Base-by-base conservation (phyloP, 2,329 filamentous ascomycete genomes). In the Fusarium chuoi region DNA sequence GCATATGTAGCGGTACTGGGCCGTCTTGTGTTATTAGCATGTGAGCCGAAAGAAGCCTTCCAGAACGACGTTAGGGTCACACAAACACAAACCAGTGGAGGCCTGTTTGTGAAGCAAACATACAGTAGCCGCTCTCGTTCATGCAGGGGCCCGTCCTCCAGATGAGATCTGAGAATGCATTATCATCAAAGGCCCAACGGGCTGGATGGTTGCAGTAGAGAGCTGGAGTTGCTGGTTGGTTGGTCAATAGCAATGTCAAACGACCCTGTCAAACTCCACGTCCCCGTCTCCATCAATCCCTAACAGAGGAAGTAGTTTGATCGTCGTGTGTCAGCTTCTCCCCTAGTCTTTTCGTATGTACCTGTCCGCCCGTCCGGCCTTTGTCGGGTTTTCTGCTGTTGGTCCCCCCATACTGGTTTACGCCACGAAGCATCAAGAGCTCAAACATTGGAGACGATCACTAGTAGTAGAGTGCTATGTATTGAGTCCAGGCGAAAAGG, bases 21-120 rank as follows among this genome's bases (percentile, higher is more conserved):
- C 35, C 24, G 36, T 45, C 35, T 48, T 58, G 42, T 28, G 24
- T 28, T 36, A 38, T 52, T 74, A 44, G 56, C 62, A 67, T 58
- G 55, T 59, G 65, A 62, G 64, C 59, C 41, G 59, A 56, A 30
- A 46, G 75, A 77, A 77, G 48, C 60, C 48, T 77, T 77, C 75
- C 68, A 77, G 75, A 77, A 77, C 55, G 51, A 62, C 59, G 66
- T 51, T 55, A 48, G 56, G 63, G 49, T 64, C 64, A 36, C 46
- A 65, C 65, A 57, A 55, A 24, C 30, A 65, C 44, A 59, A 41
- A 35, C 20, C 65, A 70, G 26, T 22, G 45, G 45, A 28, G 64
- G 51, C 54, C 36, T 41, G 65, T 52, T 68, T 62, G 41, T 41
- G 58, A 22, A 55, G 41, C 55, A 68, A 68, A 62, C 55, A 61